Evolutionary conservation across 192 early-diverging fungal genomes (phyloP).

Genomic region (Geranomyces michiganensis): DNA sequence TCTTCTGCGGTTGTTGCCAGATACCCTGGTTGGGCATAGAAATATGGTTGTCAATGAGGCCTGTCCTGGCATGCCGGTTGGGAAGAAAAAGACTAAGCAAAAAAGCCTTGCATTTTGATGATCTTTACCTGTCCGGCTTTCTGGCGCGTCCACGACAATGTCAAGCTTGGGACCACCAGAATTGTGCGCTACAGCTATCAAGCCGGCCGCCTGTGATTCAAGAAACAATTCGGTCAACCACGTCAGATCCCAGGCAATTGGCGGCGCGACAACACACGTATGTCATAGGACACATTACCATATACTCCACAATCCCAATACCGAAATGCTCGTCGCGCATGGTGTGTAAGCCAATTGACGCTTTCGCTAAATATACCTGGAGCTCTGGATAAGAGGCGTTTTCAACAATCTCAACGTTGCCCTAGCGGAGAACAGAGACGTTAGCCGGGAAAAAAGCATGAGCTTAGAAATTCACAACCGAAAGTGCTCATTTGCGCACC

Average conservation of each 20-base stretch:
- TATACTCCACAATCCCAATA: slow-evolving; percentile 96
- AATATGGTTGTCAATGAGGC: not conserved
- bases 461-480: too few relatives aligned
- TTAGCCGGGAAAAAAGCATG: too few relatives aligned
- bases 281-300: too few relatives aligned
- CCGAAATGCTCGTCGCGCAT: slow-evolving; percentile 99
- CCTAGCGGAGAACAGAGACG: slow-evolving; percentile 44
- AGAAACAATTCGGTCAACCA: too few relatives aligned
- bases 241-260: too few relatives aligned
- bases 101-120: not conserved
- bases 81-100: too few relatives aligned
- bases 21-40: slow-evolving; percentile 28
- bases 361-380: slow-evolving; percentile 57
- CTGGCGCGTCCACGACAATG: slow-evolving; percentile 56
- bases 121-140: slow-evolving; percentile 17
- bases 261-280: too few relatives aligned
- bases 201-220: slow-evolving; percentile 78
- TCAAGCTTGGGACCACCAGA: slow-evolving; percentile 87
- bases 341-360: slow-evolving; percentile 86
- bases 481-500: slow-evolving; percentile 43
- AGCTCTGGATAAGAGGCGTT: slow-evolving; percentile 82
- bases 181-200: slow-evolving; percentile 79
- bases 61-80: too few relatives aligned
- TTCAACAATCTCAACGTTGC: slow-evolving; percentile 75
- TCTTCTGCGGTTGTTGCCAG: slow-evolving; percentile 51